Percentiles rank a stretch among this genome's conserved stretches.
These are phyloP conservation scores for Nicotiana knightiana DNA, from an alignment of 257 asterid species.

Conservation along the genomic window DNA sequence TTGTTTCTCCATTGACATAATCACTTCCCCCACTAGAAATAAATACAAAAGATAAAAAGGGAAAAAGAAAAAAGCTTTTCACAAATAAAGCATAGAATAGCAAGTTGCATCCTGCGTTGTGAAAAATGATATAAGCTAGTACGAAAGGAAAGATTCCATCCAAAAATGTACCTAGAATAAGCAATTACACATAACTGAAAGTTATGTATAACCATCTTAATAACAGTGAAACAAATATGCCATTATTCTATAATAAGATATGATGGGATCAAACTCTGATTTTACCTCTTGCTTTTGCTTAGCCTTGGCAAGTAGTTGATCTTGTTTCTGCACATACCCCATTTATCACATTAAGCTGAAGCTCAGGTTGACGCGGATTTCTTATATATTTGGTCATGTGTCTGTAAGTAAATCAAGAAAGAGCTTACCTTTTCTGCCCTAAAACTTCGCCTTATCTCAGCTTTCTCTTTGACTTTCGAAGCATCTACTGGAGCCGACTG, in stretches of 20 bases:
- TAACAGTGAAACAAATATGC: not conserved
- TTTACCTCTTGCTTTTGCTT: slow-evolving; percentile 72
- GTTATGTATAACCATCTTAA: not conserved
- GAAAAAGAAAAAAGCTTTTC: not conserved
- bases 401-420: slow-evolving; percentile 6
- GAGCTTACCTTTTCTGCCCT: slow-evolving; percentile 60
- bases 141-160: not conserved
- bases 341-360: not conserved
- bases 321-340: slow-evolving; percentile 57
- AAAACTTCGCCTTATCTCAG: slow-evolving; percentile 37
- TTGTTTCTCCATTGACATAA: not conserved
- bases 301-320: slow-evolving; percentile 54
- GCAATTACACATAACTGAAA: not conserved
- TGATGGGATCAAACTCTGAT: not conserved
- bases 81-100: not conserved
- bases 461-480: slow-evolving; percentile 26
- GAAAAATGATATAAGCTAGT: not conserved
- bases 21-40: not conserved
- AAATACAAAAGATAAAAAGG: not conserved
- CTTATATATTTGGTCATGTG: not conserved
- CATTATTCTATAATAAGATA: not conserved
- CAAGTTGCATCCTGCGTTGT: not conserved
- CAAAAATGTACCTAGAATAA: not conserved
- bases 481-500: slow-evolving; percentile 50
- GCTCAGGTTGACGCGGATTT: not conserved